Base-by-base conservation (phyloP, 2,329 filamentous ascomycete genomes). In the Rugonectria rugulosa region DNA sequence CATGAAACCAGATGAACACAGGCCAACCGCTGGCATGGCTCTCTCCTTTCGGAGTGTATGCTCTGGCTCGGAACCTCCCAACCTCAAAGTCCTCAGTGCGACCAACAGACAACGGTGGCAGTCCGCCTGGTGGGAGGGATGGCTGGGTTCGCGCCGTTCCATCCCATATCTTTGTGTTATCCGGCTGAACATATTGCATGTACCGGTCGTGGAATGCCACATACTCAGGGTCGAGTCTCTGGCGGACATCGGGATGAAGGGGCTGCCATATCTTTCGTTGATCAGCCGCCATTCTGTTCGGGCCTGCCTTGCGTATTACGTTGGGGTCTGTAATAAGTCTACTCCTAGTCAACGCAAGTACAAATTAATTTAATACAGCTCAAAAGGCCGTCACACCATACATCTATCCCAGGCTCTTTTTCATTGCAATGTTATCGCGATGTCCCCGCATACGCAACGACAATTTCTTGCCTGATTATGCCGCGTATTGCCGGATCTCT, bases 1-100 rank as follows among this genome's bases (percentile, higher is more conserved):
- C 72, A 34, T 75, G 72, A 24, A 67, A 69, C 72, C 71, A 74
- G 3, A 74, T 36, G 11, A 73, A 60, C 3, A 63, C 53, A 2
- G 72, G 71, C 71, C 70, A 73, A 2, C 65, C 69, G 0, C 24
- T 20, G 0, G 23, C 24, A 2, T 64, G 61, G 6, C 54, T 26
- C 1, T 57, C 26, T 1, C 60, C 56, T 3, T 50, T 49, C 3
- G 71, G 72, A 1, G 52, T 59, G 36, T 70, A 73, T 5, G 70
- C 58, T 7, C 71, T 59, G 1, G 67, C 47, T 6, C 60, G 55
- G 34, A 70, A 69, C 3, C 44, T 52, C 2, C 49, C 60, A 3
- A 72, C 36, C 1, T 59, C 52, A 2, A 68, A 43, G 19, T 72
- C 70, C n/a, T 54, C 42, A 4, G 59, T 59, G 7, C 24, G 54